phyloP scores from a whole-genome alignment of 2,329 filamentous ascomycete species.

The Periconia digitata region DNA sequence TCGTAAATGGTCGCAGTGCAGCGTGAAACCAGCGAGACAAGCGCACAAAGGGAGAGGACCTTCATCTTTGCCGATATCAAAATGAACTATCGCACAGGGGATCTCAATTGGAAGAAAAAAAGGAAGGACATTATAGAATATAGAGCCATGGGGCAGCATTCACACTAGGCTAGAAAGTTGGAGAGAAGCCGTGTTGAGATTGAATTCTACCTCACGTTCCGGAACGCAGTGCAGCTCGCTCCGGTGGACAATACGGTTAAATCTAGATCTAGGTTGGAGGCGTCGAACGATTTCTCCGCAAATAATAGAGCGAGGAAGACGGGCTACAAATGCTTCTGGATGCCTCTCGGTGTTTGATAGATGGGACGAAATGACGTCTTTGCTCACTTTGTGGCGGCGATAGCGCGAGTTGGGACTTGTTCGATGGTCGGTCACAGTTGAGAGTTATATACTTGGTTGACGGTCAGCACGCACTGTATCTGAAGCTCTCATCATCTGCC shows the following conservation, averaged over 20 bases:
- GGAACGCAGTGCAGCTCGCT: not conserved
- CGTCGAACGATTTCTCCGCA: constrained; percentile 1
- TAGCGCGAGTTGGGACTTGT: too few relatives aligned
- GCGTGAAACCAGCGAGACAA: constrained; percentile 19
- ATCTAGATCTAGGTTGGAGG: not conserved
- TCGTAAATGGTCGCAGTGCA: constrained; percentile 45
- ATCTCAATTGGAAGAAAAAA: constrained; percentile 3
- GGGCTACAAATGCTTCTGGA: not conserved
- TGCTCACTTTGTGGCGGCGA: not conserved
- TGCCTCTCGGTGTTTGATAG: not conserved
- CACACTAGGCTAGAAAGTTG: not conserved
- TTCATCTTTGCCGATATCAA: too few relatives aligned
- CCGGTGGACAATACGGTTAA: not conserved
- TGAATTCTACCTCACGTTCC: not conserved
- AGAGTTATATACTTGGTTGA: too few relatives aligned
- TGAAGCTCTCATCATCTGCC: constrained; percentile 8
- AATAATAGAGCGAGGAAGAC: not conserved
- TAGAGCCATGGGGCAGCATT: not conserved
- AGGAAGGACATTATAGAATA: not conserved
- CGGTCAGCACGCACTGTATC: not conserved
- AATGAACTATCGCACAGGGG: constrained; percentile 1
- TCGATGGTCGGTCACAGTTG: too few relatives aligned
- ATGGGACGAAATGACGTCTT: not conserved
- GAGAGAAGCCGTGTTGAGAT: not conserved
- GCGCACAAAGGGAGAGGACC: constrained; percentile 5